Percentiles rank a stretch among this genome's conserved stretches.
Evolutionary conservation across 495 filamentous ascomycete genomes (phyloP).

Genomic region (Cairneyella variabilis): DNA sequence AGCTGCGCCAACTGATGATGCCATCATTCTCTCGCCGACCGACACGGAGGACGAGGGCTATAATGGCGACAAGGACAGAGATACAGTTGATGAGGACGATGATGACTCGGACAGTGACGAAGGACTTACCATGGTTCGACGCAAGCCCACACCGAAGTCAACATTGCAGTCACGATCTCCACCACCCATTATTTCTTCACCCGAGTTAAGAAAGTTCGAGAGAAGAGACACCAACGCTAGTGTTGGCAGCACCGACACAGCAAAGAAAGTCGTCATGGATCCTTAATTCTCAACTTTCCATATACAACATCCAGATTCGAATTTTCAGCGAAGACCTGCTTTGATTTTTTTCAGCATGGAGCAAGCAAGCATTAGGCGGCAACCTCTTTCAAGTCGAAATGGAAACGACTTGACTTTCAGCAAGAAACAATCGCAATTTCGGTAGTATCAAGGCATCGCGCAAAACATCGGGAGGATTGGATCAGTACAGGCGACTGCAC

Average conservation of each 20-base stretch:
- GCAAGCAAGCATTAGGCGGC: too few species aligned
- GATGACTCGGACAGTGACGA: constrained; percentile 55
- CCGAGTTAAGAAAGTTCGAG: constrained; percentile 17
- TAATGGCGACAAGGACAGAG: constrained; percentile 39
- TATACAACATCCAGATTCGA: too few species aligned
- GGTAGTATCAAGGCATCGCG: too few species aligned
- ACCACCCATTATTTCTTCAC: neutral
- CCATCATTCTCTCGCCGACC: constrained; percentile 15
- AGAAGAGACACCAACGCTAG: constrained; percentile 49
- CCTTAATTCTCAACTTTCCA: neutral
- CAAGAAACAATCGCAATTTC: too few species aligned
- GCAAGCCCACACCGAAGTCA: constrained; percentile 32
- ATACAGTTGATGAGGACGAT: constrained; percentile 35
- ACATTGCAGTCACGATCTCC: neutral
- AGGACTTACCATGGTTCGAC: constrained; percentile 44
- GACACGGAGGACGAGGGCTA: constrained; percentile 51
- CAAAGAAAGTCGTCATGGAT: constrained; percentile 44
- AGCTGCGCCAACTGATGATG: neutral
- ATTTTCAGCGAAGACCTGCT: too few species aligned
- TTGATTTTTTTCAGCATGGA: too few species aligned
- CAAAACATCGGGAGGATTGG: too few species aligned
- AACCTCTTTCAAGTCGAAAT: too few species aligned
- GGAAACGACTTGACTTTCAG: too few species aligned
- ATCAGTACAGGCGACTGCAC: too few species aligned
- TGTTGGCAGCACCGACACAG: constrained; percentile 51